These are phyloP conservation scores for Marsdenia floribunda DNA, from an alignment of 257 asterid species.

Conservation along the genomic window DNA sequence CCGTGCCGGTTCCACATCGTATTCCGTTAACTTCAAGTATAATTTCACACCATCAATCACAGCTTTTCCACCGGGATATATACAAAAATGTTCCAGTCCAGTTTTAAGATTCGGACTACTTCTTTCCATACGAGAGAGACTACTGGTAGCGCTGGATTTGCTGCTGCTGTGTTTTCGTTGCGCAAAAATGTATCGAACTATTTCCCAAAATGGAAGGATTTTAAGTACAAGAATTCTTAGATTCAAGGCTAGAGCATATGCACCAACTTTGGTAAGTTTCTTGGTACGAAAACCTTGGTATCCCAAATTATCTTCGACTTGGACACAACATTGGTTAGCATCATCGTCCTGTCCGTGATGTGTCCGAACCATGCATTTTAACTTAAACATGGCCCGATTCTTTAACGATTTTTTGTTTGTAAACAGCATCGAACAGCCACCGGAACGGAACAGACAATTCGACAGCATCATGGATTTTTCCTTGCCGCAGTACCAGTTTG, in stretches of 20 bases:
- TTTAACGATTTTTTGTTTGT: constrained; percentile 22
- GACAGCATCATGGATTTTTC: constrained; percentile 39
- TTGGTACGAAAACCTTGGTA: constrained; percentile 27
- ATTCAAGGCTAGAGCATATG: constrained; percentile 17
- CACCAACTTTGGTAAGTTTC: constrained; percentile 23
- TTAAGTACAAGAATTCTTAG: constrained; percentile 23
- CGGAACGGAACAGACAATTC: constrained; percentile 32
- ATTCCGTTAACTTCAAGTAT: constrained; percentile 33
- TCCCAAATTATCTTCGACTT: constrained; percentile 27
- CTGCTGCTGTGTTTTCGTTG: neutral
- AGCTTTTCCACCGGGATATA: constrained; percentile 63
- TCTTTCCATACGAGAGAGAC: neutral
- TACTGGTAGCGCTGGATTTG: neutral
- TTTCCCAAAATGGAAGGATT: constrained; percentile 27
- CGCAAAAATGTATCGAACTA: constrained; percentile 7
- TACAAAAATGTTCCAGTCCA: constrained; percentile 47
- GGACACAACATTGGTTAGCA: constrained; percentile 31
- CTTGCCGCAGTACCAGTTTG: constrained; percentile 35
- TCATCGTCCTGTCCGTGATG: constrained; percentile 31
- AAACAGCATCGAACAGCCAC: constrained; percentile 40
- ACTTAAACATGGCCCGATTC: constrained; percentile 20
- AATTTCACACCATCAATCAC: constrained; percentile 51
- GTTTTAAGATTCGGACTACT: constrained; percentile 35
- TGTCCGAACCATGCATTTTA: constrained; percentile 24
- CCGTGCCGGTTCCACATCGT: constrained; percentile 53